Percentiles rank a stretch among this genome's conserved stretches.
These are phyloP conservation scores for Aspergillus jensenii DNA, from an alignment of 2,329 filamentous ascomycete species.

Conservation along the genomic window DNA sequence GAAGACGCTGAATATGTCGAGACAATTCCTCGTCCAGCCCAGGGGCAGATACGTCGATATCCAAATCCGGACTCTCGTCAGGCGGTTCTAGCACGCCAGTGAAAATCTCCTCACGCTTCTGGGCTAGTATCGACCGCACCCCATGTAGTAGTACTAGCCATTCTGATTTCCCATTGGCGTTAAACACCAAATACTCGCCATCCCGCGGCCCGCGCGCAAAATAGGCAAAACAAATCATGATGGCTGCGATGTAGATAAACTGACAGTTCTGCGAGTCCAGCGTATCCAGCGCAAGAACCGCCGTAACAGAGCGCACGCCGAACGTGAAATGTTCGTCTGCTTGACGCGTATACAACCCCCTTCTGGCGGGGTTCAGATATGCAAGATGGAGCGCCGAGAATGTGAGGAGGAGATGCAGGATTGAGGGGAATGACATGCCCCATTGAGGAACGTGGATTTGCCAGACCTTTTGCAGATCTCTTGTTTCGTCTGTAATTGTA, in stretches of 20 bases:
- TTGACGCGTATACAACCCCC: constrained; percentile 23
- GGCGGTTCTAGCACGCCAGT: constrained; percentile 20
- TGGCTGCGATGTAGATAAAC: constrained; percentile 31
- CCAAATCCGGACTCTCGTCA: not conserved
- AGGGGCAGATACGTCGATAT: not conserved
- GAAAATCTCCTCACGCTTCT: constrained; percentile 23
- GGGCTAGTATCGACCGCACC: constrained; percentile 25
- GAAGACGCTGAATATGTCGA: constrained; percentile 16
- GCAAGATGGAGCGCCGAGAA: constrained; percentile 31
- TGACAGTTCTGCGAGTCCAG: constrained; percentile 31
- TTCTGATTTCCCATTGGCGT: constrained; percentile 27
- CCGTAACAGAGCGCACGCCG: constrained; percentile 32
- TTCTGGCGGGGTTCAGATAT: constrained; percentile 18
- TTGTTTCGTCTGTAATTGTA: constrained; percentile 24
- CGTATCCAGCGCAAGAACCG: constrained; percentile 22
- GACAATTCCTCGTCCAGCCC: constrained; percentile 17
- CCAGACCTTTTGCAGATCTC: constrained; percentile 28
- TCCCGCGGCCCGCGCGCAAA: constrained; percentile 31
- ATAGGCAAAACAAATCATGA: constrained; percentile 34
- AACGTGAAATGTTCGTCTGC: constrained; percentile 37
- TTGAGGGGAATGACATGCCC: constrained; percentile 30
- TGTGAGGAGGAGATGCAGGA: constrained; percentile 33
- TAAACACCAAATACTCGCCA: constrained; percentile 36
- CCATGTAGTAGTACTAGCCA: constrained; percentile 35
- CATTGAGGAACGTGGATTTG: constrained; percentile 30